Conservation (phyloP, 805 yeast species). For the Yarrowia phangngaensis region DNA sequence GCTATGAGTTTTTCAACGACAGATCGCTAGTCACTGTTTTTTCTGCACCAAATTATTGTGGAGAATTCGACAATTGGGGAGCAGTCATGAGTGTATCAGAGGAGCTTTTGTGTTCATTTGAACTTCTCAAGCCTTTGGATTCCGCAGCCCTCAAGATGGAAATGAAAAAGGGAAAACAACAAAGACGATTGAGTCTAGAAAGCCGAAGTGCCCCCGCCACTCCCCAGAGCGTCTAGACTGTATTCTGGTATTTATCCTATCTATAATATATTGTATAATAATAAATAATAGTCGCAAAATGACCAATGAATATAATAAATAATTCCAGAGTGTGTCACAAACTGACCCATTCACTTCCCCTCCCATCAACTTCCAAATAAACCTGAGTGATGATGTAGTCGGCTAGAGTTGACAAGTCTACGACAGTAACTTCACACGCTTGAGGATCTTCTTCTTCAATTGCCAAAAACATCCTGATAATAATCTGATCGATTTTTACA, state of each 20-base stretch:
- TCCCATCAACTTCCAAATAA: slow-evolving; percentile 39
- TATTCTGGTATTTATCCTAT: slow-evolving; percentile 20
- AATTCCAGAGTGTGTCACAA: background rate
- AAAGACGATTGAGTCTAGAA: slow-evolving; percentile 54
- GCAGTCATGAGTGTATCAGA: slow-evolving; percentile 97
- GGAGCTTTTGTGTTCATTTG: slow-evolving; percentile 88
- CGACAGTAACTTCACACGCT: background rate
- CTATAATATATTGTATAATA: slow-evolving; percentile 10
- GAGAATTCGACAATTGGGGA: slow-evolving; percentile 92
- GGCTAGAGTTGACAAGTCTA: slow-evolving; percentile 6
- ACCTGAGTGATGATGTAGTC: slow-evolving; percentile 37
- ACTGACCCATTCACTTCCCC: slow-evolving; percentile 38
- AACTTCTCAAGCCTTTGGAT: slow-evolving; percentile 88
- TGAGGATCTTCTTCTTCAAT: slow-evolving; percentile 3
- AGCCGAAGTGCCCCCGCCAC: slow-evolving; percentile 23
- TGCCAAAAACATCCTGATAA: slow-evolving; percentile 26
- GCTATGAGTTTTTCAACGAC: slow-evolving; percentile 72
- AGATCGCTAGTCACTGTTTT: slow-evolving; percentile 68
- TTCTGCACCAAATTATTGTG: slow-evolving; percentile 73
- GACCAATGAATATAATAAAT: background rate
- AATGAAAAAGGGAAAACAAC: slow-evolving; percentile 89
- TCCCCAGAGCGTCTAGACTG: slow-evolving; percentile 25
- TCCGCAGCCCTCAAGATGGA: slow-evolving; percentile 89
- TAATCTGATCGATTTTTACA: slow-evolving; percentile 34
- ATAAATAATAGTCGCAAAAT: too few species aligned